Conservation (phyloP, 192 early-diverging fungal genomes). For the Coemansia sp. region DNA sequence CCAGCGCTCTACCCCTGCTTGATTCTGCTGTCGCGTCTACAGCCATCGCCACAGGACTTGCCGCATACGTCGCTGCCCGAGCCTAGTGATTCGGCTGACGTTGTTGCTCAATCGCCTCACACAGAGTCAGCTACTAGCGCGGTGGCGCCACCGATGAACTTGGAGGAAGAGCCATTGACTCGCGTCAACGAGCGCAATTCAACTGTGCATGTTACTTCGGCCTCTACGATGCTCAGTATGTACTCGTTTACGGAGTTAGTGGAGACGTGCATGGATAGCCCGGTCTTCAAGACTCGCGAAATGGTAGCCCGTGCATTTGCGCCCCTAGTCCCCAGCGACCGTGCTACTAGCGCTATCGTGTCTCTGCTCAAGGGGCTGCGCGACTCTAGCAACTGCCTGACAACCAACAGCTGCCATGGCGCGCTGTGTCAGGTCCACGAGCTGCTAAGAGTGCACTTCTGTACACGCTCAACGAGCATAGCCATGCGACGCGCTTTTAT, state of each 20-base stretch:
- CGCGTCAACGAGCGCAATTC: constrained; percentile 53
- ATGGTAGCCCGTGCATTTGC: constrained; percentile 81
- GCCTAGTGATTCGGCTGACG: constrained; percentile 6
- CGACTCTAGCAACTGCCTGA: constrained; percentile 28
- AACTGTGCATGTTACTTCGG: constrained; percentile 50
- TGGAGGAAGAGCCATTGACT: constrained; percentile 40
- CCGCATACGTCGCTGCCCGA: background rate
- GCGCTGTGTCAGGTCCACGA: constrained; percentile 68
- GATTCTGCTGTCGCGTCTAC: constrained; percentile 78
- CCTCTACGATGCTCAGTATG: constrained; percentile 51
- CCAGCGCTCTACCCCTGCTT: constrained; percentile 89
- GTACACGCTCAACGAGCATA: constrained; percentile 40
- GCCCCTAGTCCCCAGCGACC: constrained; percentile 67
- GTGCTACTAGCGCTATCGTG: constrained; percentile 45
- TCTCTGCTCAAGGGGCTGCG: constrained; percentile 55
- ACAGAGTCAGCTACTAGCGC: constrained; percentile 28
- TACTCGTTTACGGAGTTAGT: constrained; percentile 53
- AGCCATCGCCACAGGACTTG: constrained; percentile 60
- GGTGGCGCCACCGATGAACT: constrained; percentile 50
- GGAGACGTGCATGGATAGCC: constrained; percentile 46
- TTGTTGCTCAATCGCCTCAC: constrained; percentile 30
- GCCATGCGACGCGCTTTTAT: constrained; percentile 9
- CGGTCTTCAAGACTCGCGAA: constrained; percentile 72
- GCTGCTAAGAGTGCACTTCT: constrained; percentile 61
- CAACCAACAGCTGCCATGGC: constrained; percentile 78